Base-by-base conservation (phyloP, 2,329 filamentous ascomycete species). In the Ophiocordyceps robertsii region DNA sequence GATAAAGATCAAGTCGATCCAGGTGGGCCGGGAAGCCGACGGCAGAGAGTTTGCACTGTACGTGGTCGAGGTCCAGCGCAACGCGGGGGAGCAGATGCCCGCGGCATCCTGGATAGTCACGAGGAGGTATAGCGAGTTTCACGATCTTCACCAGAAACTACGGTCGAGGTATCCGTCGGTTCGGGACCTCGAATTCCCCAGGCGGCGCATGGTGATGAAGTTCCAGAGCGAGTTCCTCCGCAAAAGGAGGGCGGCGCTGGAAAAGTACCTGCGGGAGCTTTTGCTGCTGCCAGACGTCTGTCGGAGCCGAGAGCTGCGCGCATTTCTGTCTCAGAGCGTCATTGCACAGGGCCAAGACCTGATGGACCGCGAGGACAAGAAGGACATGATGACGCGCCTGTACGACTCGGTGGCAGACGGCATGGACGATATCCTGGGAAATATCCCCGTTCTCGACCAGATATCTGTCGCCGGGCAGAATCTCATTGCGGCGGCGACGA, bases 371-470 rank as follows among this genome's bases (percentile, higher is more conserved):
- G 77, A 82, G 42, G 77, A 77, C 53, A 84, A 84, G 61, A 82
- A 75, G 58, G 85, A 96, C 57, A 89, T 98, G 59, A 92, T 98
- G 49, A 88, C 86, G 1, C 80, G 92, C 5, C 79, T 98, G 39
- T 98, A 96, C 64, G 93, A 93, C 58, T 96, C 90, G 0, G 90
- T 98, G 19, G 85, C 90, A 1, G 92, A 98, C 56, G 92, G 93
- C 30, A 93, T 98, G 82, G 92, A 98, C 58, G 92, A 98, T 53
- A 93, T 98, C 43, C 69, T 98, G 4, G 92, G 92, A 43, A 96
- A 95, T 56, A 90, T 96, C 37, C 87, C 92, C 1, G 89, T 95
- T 0, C 73, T 98, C 29, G 92, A 98, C 53, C 92, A 96, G 58
- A 75, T 98, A 7, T 95, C 89, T 0, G 75, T 88, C 2, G 89